phyloP scores from a whole-genome alignment of 345 rosid species.

The Eucalyptus curtisii region DNA sequence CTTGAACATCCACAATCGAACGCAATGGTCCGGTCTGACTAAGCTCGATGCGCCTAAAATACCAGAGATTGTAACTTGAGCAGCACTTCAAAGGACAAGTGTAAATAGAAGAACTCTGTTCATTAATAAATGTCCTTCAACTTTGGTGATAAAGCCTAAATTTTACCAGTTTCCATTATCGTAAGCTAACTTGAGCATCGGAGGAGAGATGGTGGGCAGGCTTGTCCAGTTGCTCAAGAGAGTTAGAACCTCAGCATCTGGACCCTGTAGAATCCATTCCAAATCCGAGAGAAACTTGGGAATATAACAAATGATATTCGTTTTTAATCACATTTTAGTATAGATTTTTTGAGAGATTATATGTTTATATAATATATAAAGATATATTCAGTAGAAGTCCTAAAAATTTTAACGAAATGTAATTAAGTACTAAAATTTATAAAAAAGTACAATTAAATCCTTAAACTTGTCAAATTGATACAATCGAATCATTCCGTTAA shows the following conservation, averaged over 20 bases:
- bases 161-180: not conserved
- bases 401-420: too few species aligned
- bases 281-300: not conserved
- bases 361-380: too few species aligned
- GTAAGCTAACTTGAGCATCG: not conserved
- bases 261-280: too few species aligned
- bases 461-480: too few species aligned
- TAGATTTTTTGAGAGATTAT: not conserved
- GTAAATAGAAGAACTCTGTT: not conserved
- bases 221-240: not conserved
- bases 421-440: too few species aligned
- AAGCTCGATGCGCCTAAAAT: not conserved
- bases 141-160: not conserved
- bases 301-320: not conserved
- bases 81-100: not conserved
- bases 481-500: too few species aligned
- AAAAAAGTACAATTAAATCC: too few species aligned
- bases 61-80: not conserved
- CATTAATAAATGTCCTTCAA: not conserved
- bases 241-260: not conserved
- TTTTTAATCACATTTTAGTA: not conserved
- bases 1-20: not conserved
- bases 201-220: not conserved
- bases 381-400: rapidly evolving
- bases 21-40: not conserved